Percentiles rank a stretch among this genome's conserved stretches.
phyloP scores from a whole-genome alignment of 352 stramenopile species.

The Elongisporangium undulatum region DNA sequence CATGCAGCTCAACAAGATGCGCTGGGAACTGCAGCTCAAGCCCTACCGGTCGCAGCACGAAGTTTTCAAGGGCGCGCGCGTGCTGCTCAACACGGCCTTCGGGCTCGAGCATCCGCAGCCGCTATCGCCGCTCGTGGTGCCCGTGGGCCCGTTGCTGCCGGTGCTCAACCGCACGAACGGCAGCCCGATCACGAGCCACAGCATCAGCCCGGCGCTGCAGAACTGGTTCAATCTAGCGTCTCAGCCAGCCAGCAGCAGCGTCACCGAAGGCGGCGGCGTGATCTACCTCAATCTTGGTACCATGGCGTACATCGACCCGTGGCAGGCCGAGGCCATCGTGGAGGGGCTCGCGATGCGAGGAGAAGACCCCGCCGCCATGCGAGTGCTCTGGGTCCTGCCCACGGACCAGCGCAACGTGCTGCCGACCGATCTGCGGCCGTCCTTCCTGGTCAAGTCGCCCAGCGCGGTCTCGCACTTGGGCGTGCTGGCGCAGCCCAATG shows the following conservation, averaged over 20 bases:
- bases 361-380: constrained; percentile 26
- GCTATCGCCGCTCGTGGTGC: constrained; percentile 70
- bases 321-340: constrained; percentile 72
- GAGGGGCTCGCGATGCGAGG: constrained; percentile 48
- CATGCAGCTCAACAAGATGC: constrained; percentile 86
- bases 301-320: constrained; percentile 75
- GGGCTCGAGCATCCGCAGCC: constrained; percentile 78
- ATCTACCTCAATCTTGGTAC: constrained; percentile 80
- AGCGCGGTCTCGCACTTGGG: constrained; percentile 55
- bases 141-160: constrained; percentile 73
- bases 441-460: constrained; percentile 62
- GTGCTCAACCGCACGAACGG: constrained; percentile 23
- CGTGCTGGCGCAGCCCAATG: constrained; percentile 49
- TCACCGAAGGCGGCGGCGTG: constrained; percentile 28
- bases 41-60: constrained; percentile 84
- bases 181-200: constrained; percentile 24
- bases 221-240: constrained; percentile 26
- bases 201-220: constrained; percentile 19
- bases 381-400: constrained; percentile 75
- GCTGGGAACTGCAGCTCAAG: constrained; percentile 66
- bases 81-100: constrained; percentile 88
- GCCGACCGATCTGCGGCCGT: constrained; percentile 40
- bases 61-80: constrained; percentile 77
- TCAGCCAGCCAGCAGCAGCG: neutral
- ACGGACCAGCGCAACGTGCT: constrained; percentile 68